Base-by-base conservation (phyloP, 106 monocot genomes). In the Chionographis japonica region DNA sequence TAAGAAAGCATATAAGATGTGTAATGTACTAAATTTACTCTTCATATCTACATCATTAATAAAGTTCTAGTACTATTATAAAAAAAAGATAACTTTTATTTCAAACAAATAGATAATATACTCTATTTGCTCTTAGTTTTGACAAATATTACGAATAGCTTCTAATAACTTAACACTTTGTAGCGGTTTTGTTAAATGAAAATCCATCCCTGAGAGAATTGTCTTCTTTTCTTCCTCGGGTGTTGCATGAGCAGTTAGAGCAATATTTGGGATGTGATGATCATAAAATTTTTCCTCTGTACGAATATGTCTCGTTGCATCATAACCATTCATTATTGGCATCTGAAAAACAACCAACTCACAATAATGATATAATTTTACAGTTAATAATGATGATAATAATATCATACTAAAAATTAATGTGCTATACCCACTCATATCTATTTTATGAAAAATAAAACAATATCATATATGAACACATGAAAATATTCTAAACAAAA, bases 281-380 rank as follows among this genome's bases (percentile, higher is more conserved):
- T 75, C 93, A 54, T 90, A 87, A 20, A n/a, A 40, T 17, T 75
- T 87, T 73, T 87, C 89, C 50, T 77, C 85, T 38, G 52, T 54
- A 2, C 97, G 77, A 51, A 98, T 98, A 6, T 56, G 68, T 56
- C 41, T 85, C 17, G 97, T 85, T 41, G 87, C 89, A 42, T 98
- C 90, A 74, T 87, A 92, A 6, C 97, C 97, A 76, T 92, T 65
- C 97, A 98, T 98, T 10, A 75, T n/a, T 42, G 97, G 97, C 97
- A 98, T 98, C 92, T 98, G 61, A 37, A 51, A 41, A 58, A 41
- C 42, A 72, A 55, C n/a, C n/a, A n/a, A n/a, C n/a, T n/a, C n/a
- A n/a, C n/a, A n/a, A n/a, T n/a, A n/a, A n/a, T n/a, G n/a, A n/a
- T 27, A 69, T 46, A 64, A 16, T 11, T 60, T 8, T 50, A n/a